Evolutionary conservation across 1,284 basidiomycete species (phyloP).

Genomic region (Malassezia yamatoensis): DNA sequence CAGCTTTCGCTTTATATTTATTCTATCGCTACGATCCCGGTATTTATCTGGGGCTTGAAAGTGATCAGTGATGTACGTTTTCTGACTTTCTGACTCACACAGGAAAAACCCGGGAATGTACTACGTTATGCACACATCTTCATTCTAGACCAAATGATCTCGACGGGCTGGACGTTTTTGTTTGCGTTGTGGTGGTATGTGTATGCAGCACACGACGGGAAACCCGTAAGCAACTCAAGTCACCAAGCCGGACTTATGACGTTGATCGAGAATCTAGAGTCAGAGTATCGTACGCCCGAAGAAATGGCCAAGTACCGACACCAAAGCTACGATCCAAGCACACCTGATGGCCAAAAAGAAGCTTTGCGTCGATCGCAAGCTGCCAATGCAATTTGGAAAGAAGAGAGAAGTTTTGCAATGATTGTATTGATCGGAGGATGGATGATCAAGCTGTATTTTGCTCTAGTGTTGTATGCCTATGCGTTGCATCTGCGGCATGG

Average conservation of each 20-base stretch:
- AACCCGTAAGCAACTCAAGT: constrained; percentile 26
- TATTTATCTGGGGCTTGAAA: constrained; percentile 75
- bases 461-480: constrained; percentile 81
- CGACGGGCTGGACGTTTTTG: constrained; percentile 80
- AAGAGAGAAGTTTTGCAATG: constrained; percentile 73
- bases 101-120: constrained; percentile 51
- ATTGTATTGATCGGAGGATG: constrained; percentile 71
- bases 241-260: constrained; percentile 44
- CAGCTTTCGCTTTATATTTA: constrained; percentile 77
- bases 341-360: constrained; percentile 9
- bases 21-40: constrained; percentile 70
- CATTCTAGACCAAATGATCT: constrained; percentile 80
- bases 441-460: constrained; percentile 89
- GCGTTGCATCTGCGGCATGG: constrained; percentile 83
- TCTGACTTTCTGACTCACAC: constrained; percentile 46
- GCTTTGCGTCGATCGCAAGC: constrained; percentile 44
- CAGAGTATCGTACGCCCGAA: constrained; percentile 34
- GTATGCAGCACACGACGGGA: constrained; percentile 74
- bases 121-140: constrained; percentile 87
- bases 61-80: constrained; percentile 59
- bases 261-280: constrained; percentile 44
- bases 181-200: constrained; percentile 85
- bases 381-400: constrained; percentile 60
- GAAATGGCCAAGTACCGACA: constrained; percentile 38
- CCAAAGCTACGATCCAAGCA: constrained; percentile 31